Evolutionary conservation across 768 basidiomycete genomes (phyloP), one percentile per base, ranked within the genome.

Genomic region (Mycena vulgaris): DNA sequence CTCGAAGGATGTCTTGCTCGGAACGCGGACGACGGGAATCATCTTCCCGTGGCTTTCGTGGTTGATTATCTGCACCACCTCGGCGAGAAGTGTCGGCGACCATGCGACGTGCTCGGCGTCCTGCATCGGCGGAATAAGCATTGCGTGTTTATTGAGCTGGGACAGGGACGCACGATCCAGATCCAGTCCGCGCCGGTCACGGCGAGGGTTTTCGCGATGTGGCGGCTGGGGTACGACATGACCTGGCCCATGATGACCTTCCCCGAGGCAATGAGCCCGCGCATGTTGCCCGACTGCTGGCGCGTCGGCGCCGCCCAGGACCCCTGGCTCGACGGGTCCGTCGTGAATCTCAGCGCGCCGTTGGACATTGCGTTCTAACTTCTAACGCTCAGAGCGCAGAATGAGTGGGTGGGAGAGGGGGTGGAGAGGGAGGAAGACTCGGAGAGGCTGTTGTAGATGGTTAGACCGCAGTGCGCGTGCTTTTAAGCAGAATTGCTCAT

Each of bases 161-260:
- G 30, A 39, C 9, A 7, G 31, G 8, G 23, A 69, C 69, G 35
- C 49, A 69, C 72, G 25, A 73, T 67, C 72, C 65, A 70, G 28
- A 70, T 70, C 72, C 72, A 73, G 33, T 73, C 72, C 51, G 59
- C 72, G 8, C 69, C 71, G 31, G 71, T 66, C n/a, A 64, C 67
- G 23, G 71, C 71, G 17, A 72, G 47, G 14, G 71, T 69, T 51
- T 64, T 68, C 28, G 71, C 71, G 23, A 72, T 67, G 11, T 72
- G 71, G 45, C 64, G 62, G 65, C 72, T 73, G 9, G 72, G 72
- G 61, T 48, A 65, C 16, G 66, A 68, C 39, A 72, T 28, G 37
- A 69, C 67, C 63, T 35, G 28, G 57, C 71, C 67, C 28, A 72
- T 53, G 23, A 69, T 63, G 19, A 69, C 52, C 53, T 72, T 72